phyloP scores from a whole-genome alignment of 225 moss, liverwort and hornwort genomes.

The Asterella californica region DNA sequence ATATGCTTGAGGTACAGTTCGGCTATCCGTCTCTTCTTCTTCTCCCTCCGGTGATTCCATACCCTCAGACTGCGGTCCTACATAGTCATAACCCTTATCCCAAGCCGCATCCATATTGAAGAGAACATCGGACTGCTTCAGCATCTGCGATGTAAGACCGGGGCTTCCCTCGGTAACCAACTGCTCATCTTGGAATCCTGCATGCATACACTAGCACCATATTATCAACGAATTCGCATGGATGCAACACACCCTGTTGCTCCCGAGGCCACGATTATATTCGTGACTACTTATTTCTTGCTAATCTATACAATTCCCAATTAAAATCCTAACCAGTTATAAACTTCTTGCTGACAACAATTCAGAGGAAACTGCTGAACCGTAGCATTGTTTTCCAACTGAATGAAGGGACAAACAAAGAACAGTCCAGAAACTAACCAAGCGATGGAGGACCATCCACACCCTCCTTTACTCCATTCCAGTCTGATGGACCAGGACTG shows the following conservation, averaged over 20 bases:
- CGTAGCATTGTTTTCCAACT: too few relatives aligned
- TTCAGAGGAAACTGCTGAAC: too few relatives aligned
- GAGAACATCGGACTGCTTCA: constrained; percentile 19
- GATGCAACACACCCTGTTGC: not conserved
- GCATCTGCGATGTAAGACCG: constrained; percentile 21
- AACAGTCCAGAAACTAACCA: not conserved
- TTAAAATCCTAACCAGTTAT: too few relatives aligned
- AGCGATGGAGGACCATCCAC: not conserved
- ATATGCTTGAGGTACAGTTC: not conserved
- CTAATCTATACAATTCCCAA: not conserved
- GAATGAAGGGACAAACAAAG: not conserved
- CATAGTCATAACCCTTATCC: constrained; percentile 27
- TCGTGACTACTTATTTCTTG: not conserved
- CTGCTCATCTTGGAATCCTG: constrained; percentile 27
- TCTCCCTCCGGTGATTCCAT: not conserved
- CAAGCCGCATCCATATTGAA: constrained; percentile 24
- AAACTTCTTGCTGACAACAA: too few relatives aligned
- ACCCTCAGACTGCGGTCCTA: constrained; percentile 2
- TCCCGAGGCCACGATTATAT: not conserved
- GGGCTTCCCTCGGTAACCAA: constrained; percentile 1
- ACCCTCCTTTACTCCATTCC: not conserved
- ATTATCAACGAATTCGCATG: not conserved
- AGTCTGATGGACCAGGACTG: constrained; percentile 11
- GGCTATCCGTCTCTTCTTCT: not conserved
- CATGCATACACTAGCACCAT: not conserved